Percentiles rank a stretch among this genome's conserved stretches.
Evolutionary conservation across 768 basidiomycete genomes (phyloP).

Genomic region (Lactarius pseudohatsudake): DNA sequence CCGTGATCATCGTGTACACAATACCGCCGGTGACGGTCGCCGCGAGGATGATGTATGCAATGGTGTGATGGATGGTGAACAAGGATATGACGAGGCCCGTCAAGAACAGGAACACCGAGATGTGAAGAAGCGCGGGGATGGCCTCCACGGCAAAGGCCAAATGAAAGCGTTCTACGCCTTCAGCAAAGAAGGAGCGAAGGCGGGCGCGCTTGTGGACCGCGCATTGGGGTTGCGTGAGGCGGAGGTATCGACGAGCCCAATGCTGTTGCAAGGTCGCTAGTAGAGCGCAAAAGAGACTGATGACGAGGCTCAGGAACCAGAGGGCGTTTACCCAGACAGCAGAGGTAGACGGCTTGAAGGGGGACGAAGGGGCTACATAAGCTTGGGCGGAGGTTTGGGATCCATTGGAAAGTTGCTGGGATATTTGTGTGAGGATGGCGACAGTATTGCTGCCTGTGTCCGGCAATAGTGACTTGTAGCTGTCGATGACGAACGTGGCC

Average conservation of each 20-base stretch:
- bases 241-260: slow-evolving; percentile 21
- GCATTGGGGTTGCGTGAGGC: background rate
- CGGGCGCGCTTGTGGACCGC: slow-evolving; percentile 18
- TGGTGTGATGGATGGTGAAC: no score
- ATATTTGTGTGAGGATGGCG: slow-evolving; percentile 24
- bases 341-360: background rate
- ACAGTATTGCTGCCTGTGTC: slow-evolving; percentile 14
- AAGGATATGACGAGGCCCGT: no score
- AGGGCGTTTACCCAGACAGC: slow-evolving; percentile 18
- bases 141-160: slow-evolving; percentile 3
- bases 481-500: slow-evolving; percentile 24
- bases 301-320: slow-evolving; percentile 23
- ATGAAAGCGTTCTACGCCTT: slow-evolving; percentile 14
- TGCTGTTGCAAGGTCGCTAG: slow-evolving; percentile 19
- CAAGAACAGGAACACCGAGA: no score
- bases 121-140: slow-evolving; percentile 17
- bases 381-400: background rate
- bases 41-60: no score
- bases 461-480: slow-evolving; percentile 23
- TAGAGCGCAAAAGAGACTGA: slow-evolving; percentile 19
- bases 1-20: no score
- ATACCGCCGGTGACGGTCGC: no score
- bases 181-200: slow-evolving; percentile 15
- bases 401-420: slow-evolving; percentile 18
- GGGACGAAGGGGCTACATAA: background rate